Base-by-base conservation (phyloP, 352 stramenopile genomes). In the Phytophthora syringae region DNA sequence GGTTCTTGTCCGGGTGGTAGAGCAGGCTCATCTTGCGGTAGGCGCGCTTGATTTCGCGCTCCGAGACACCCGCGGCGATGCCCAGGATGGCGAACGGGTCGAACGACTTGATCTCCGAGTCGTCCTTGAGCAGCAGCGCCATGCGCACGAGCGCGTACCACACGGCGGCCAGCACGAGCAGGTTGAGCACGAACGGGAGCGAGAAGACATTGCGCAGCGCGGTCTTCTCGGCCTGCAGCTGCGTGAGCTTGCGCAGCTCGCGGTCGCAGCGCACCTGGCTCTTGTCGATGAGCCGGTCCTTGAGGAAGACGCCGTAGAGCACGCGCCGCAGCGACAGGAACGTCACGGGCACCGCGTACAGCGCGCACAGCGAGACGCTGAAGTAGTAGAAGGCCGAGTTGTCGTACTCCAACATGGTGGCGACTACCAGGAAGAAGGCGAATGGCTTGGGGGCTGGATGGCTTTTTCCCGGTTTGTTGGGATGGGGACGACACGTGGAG, bases 331-430 rank as follows among this genome's bases (percentile, higher is more conserved):
- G 70, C 75, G 84, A 77, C 54, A 97, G 67, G 80, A 95, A 98
- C 70, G 96, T 98, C 88, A 94, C 91, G 49, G 98, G 97, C 61
- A 99, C 80, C 25, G 97, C 88, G 72, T 99, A 99, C 57, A 99
- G 90, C 64, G 83, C 93, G 60, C 98, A 91, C 37, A 98, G 89
- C 66, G 94, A 98, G 77, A 99, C 86, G 13, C 90, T 96, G 76
- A 99, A 99, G 86, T 99, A 99, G 83, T 99, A 99, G 85, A 99
- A 99, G 68, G 97, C 98, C 51, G 95, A 98, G 79, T 99, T 98
- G 84, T 99, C 98, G 88, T 99, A 99, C 77, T 99, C 95, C 53
- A 99, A 81, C 97, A 98, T 98, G 57, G 68, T 64, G 47, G 28
- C 32, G 36, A 20, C 22, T n/a, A n/a, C n/a, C n/a, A n/a, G n/a